phyloP scores from a whole-genome alignment of 2,329 filamentous ascomycete species.

The Fusarium graminum region DNA sequence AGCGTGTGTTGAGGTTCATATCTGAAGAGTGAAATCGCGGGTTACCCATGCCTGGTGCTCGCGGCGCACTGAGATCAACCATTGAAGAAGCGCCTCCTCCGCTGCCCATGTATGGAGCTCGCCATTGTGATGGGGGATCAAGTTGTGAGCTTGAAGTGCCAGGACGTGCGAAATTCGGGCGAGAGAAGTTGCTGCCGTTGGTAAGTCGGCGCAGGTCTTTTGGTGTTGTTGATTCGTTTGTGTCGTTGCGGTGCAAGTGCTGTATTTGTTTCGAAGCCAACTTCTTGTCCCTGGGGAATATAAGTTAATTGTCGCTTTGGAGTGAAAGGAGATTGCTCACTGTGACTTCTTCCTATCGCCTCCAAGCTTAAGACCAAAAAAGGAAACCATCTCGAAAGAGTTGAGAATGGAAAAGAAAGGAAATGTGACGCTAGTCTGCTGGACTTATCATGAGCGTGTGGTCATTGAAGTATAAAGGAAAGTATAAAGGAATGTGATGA shows the following conservation, averaged over 20 bases:
- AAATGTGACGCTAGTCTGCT: constrained; percentile 13
- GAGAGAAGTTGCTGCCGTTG: constrained; percentile 51
- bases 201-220: constrained; percentile 50
- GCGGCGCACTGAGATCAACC: constrained; percentile 58
- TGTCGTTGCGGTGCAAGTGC: constrained; percentile 24
- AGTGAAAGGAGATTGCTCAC: constrained; percentile 48
- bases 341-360: constrained; percentile 69
- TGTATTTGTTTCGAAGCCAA: constrained; percentile 30
- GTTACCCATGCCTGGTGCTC: constrained; percentile 45
- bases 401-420: constrained; percentile 1
- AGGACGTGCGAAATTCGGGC: constrained; percentile 56
- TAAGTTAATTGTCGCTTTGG: constrained; percentile 15
- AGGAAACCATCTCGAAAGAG: constrained; percentile 65
- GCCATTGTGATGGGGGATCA: constrained; percentile 48
- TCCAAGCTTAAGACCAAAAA: constrained; percentile 69
- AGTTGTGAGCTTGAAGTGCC: constrained; percentile 57
- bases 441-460: constrained; percentile 31
- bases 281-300: constrained; percentile 43
- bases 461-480: not conserved
- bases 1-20: constrained; percentile 55
- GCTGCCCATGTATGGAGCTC: constrained; percentile 54
- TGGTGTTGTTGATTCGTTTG: constrained; percentile 7
- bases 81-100: constrained; percentile 59
- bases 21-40: constrained; percentile 56
- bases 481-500: constrained; percentile 7